phyloP scores from a whole-genome alignment of 371 early-diverging fungal species.

The Saksenaea vasiformis region DNA sequence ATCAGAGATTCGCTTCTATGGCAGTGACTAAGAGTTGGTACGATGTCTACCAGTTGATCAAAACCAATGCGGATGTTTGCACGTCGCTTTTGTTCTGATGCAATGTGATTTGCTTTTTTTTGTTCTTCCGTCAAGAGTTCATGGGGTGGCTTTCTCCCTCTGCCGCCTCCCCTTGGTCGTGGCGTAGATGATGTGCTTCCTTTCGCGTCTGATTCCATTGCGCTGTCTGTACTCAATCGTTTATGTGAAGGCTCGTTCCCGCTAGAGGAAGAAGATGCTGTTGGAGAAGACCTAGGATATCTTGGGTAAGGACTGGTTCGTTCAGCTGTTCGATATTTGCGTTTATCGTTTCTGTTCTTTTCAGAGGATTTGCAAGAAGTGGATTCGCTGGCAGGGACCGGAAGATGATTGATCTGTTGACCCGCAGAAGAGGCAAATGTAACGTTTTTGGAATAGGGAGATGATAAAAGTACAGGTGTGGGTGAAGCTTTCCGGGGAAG shows the following conservation, averaged over 20 bases:
- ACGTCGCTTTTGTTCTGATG: slow-evolving; percentile 82
- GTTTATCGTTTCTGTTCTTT: slow-evolving; percentile 14
- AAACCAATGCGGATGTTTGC: slow-evolving; percentile 78
- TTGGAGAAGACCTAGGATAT: slow-evolving; percentile 8
- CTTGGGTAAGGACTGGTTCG: slow-evolving; percentile 3
- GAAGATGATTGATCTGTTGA: slow-evolving; percentile 14
- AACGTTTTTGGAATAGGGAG: slow-evolving; percentile 22
- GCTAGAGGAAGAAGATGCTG: background rate
- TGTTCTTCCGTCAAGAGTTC: slow-evolving; percentile 82
- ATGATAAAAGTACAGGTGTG: slow-evolving; percentile 23
- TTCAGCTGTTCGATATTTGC: slow-evolving; percentile 13
- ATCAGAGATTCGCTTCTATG: slow-evolving; percentile 55
- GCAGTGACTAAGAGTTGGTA: slow-evolving; percentile 63
- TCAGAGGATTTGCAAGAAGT: slow-evolving; percentile 9
- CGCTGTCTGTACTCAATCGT: background rate
- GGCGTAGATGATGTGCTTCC: slow-evolving; percentile 1
- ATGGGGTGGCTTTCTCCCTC: slow-evolving; percentile 28
- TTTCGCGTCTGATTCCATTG: slow-evolving; percentile 2
- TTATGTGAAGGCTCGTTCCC: background rate
- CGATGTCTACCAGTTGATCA: slow-evolving; percentile 71
- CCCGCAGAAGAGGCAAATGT: slow-evolving; percentile 15
- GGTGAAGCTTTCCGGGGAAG: slow-evolving; percentile 19
- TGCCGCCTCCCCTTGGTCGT: slow-evolving; percentile 9
- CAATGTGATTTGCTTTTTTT: slow-evolving; percentile 89
- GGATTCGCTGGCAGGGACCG: slow-evolving; percentile 5